Percentiles rank a stretch among this genome's conserved stretches.
Evolutionary conservation across 148 eudicot genomes (phyloP).

Genomic region (Silene latifolia): DNA sequence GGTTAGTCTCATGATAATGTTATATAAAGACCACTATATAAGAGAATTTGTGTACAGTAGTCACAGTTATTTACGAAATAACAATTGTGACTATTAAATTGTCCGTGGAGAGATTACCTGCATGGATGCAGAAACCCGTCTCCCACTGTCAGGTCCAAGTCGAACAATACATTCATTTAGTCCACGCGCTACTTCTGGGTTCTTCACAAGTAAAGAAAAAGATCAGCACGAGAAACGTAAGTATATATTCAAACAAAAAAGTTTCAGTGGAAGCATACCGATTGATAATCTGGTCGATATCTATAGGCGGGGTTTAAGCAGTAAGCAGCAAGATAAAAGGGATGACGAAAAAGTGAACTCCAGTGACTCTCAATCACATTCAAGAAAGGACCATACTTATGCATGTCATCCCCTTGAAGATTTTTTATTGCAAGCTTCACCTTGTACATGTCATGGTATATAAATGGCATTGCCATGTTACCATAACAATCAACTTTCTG

Average conservation of each 20-base stretch:
- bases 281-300: slow-evolving; percentile 71
- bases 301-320: slow-evolving; percentile 79
- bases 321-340: slow-evolving; percentile 84
- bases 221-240: slow-evolving; percentile 11
- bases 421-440: slow-evolving; percentile 69
- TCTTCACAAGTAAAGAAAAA: slow-evolving; percentile 39
- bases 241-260: slow-evolving; percentile 9
- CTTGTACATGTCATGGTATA: slow-evolving; percentile 71
- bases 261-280: slow-evolving; percentile 40
- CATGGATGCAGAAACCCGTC: slow-evolving; percentile 81
- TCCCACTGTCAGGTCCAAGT: slow-evolving; percentile 65
- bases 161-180: slow-evolving; percentile 85
- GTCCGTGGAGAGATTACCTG: slow-evolving; percentile 42
- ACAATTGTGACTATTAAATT: background rate
- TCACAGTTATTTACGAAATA: background rate
- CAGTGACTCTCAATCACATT: slow-evolving; percentile 73
- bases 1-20: too few relatives aligned
- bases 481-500: slow-evolving; percentile 55
- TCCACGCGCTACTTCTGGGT: slow-evolving; percentile 86
- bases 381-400: slow-evolving; percentile 81
- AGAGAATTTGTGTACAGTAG: background rate
- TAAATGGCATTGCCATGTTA: slow-evolving; percentile 66
- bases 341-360: slow-evolving; percentile 61
- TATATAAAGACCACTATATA: too few relatives aligned
- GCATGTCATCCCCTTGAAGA: slow-evolving; percentile 63